Evolutionary conservation across 2,329 filamentous ascomycete species (phyloP), one percentile per base, ranked within the genome.

Genomic region (Hirsutella rhossiliensis): DNA sequence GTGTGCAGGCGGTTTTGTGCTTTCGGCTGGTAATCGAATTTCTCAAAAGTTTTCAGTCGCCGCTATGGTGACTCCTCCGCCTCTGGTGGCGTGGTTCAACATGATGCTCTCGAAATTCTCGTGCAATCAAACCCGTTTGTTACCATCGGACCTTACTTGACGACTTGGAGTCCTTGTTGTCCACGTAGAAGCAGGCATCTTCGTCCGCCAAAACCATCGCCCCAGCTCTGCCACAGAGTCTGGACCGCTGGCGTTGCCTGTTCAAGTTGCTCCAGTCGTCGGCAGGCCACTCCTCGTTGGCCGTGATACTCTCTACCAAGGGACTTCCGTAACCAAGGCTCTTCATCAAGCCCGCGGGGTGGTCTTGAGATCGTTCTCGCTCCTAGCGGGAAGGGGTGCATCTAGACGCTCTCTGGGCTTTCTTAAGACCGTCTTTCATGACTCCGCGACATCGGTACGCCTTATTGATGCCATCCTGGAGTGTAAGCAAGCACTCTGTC

Each of bases 321-420:
- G 53, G 52, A 23, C 56, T 60, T 7, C 52, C 48, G 5, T 47
- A 38, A 2, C 56, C 52, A 2, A 28, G 41, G 39, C 50, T 57
- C 38, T 48, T 52, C 52, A 53, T 54, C 11, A 54, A 20, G 1
- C 5, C 11, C 0, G 43, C 34, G 1, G 42, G 28, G 12, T 45
- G 42, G 18, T 28, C 47, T 6, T 30, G 17, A 2, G 40, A 13
- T 2, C 37, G 23, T 3, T 17, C 20, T 34, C 15, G 27, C 37
- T 8, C 7, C 47, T 17, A 44, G 28, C n/a, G 46, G 36, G 34
- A 48, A 38, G 8, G 32, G 34, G n/a, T 32, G 23, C 5, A 23
- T 5, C 15, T 15, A 13, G 37, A 20, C 37, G 37, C 12, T 7
- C 18, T 11, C 37, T 11, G 17, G 11, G 19, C 18, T 5, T 17